phyloP scores from a whole-genome alignment of 331 rosid species.

The Saraca asoca region DNA sequence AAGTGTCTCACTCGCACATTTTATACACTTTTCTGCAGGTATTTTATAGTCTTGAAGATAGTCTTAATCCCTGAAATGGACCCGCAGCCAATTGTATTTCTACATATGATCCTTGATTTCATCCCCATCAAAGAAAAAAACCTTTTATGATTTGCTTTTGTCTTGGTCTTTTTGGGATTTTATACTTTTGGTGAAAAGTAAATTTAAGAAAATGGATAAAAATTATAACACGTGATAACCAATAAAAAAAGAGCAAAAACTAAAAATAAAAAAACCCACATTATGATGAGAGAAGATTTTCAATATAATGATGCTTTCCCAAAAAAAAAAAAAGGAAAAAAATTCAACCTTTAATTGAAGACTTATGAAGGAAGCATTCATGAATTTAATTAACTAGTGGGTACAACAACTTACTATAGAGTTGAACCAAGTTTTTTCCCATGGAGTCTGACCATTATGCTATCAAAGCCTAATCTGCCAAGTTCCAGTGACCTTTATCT shows the following conservation, averaged over 20 bases:
- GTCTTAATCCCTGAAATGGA: neutral
- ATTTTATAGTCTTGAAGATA: neutral
- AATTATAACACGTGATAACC: neutral
- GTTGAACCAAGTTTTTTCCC: conserved; percentile 53
- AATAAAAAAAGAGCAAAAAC: neutral
- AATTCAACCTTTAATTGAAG: conserved; percentile 40
- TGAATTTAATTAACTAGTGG: conserved; percentile 52
- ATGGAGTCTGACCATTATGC: conserved; percentile 33
- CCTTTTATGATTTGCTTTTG: conserved; percentile 1
- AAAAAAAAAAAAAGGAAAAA: neutral
- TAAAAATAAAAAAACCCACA: neutral
- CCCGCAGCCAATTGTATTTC: neutral
- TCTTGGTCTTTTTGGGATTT: conserved; percentile 1
- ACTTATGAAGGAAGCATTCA: conserved; percentile 54
- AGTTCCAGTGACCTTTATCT: conserved; percentile 40
- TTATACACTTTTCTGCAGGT: conserved; percentile 20
- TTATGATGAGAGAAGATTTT: neutral
- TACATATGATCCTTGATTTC: neutral
- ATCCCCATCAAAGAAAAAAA: conserved; percentile 1
- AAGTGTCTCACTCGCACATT: conserved; percentile 19
- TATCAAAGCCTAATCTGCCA: conserved; percentile 60
- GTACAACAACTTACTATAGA: conserved; percentile 51
- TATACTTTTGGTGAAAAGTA: neutral
- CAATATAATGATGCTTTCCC: conserved; percentile 3
- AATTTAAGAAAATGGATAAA: conserved; percentile 10